Conservation (phyloP, 371 early-diverging fungal species). For the Blastocladiella emersonii region DNA sequence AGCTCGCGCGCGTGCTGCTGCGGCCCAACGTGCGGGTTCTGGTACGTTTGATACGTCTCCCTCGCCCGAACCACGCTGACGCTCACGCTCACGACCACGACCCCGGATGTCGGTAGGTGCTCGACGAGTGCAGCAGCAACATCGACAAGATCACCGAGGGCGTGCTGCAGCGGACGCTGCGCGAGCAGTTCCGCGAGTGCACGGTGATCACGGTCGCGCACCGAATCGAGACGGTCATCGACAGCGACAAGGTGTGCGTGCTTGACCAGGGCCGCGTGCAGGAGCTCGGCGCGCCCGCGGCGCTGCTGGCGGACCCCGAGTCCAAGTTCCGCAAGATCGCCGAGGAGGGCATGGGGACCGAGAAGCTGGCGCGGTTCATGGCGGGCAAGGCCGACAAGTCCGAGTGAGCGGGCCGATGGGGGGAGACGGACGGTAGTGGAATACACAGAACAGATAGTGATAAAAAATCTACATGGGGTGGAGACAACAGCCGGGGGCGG, state of each 20-base stretch:
- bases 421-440: too few relatives aligned
- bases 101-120: conserved; percentile 43
- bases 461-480: too few relatives aligned
- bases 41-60: conserved; percentile 20
- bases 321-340: conserved; percentile 58
- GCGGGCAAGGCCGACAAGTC: too few relatives aligned
- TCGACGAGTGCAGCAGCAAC: not conserved
- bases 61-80: conserved; percentile 42
- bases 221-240: conserved; percentile 76
- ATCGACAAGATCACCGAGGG: conserved; percentile 30
- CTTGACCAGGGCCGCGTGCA: conserved; percentile 58
- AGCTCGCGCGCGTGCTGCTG: conserved; percentile 30
- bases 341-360: conserved; percentile 25
- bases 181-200: conserved; percentile 62
- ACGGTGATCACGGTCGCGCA: conserved; percentile 91
- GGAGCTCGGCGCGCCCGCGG: conserved; percentile 61
- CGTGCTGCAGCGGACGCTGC: conserved; percentile 76
- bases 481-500: too few relatives aligned
- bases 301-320: conserved; percentile 40
- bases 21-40: conserved; percentile 26
- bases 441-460: too few relatives aligned
- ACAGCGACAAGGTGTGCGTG: conserved; percentile 68
- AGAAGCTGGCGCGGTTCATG: not conserved
- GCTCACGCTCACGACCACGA: not conserved
- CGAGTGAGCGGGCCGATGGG: too few relatives aligned